Conservation (phyloP, 345 rosid genomes). For the Populus deltoides region DNA sequence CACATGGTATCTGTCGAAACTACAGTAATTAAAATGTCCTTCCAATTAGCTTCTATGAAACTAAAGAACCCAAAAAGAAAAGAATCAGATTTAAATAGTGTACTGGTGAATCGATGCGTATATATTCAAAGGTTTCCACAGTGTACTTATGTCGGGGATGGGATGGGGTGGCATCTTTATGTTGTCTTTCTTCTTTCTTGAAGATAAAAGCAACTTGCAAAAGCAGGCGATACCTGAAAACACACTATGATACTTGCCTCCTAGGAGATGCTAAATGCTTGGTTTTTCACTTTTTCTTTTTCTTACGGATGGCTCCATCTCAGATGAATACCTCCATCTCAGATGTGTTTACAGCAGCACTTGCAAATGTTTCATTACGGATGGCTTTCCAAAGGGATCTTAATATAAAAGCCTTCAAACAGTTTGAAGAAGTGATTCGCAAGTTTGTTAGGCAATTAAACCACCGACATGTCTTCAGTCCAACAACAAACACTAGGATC, state of each 20-base stretch:
- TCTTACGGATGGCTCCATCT: no score
- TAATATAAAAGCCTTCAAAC: not conserved
- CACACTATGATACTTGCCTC: not conserved
- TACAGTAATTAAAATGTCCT: not conserved
- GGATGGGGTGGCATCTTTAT: not conserved
- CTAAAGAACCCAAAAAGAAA: not conserved
- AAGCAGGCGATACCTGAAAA: not conserved
- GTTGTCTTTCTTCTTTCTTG: not conserved
- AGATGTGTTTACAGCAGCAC: not conserved
- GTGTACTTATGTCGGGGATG: not conserved
- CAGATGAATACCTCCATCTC: not conserved
- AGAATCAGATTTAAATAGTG: not conserved
- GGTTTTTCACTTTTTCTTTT: no score
- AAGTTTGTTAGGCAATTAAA: no score
- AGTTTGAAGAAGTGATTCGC: not conserved
- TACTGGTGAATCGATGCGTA: not conserved
- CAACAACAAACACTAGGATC: not conserved
- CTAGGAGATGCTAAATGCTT: not conserved
- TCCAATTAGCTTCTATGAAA: not conserved
- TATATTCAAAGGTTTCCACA: not conserved
- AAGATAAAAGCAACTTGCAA: not conserved
- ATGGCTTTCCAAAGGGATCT: not conserved
- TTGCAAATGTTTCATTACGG: not conserved
- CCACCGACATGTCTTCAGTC: not conserved
- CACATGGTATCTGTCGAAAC: not conserved